These are phyloP conservation scores for Fusarium sp. DNA, from an alignment of 2,329 filamentous ascomycete species.

Conservation along the genomic window DNA sequence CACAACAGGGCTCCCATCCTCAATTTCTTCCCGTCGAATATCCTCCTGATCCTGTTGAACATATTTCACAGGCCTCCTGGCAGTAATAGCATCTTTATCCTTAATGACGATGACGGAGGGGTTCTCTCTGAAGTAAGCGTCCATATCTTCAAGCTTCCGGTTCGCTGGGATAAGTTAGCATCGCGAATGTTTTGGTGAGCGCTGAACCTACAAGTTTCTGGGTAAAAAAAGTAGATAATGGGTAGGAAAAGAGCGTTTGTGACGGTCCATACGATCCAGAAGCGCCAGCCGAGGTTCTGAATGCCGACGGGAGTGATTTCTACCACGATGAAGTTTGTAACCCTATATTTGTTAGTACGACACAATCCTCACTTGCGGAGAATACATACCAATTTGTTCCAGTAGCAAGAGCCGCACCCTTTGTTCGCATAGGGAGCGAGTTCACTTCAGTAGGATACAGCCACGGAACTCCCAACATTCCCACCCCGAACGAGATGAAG, in stretches of 20 bases:
- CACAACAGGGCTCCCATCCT: neutral
- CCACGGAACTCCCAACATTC: constrained; percentile 40
- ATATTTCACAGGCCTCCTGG: constrained; percentile 43
- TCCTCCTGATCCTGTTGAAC: constrained; percentile 20
- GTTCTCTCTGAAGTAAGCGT: constrained; percentile 51
- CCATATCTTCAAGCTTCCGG: constrained; percentile 46
- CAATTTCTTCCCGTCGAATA: neutral
- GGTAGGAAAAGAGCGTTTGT: constrained; percentile 60
- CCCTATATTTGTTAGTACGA: constrained; percentile 8
- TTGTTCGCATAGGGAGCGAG: constrained; percentile 48
- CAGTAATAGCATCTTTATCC: constrained; percentile 59
- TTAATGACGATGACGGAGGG: constrained; percentile 57
- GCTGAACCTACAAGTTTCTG: constrained; percentile 52
- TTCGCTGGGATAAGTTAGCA: constrained; percentile 31
- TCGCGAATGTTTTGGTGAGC: rapidly evolving
- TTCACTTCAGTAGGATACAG: constrained; percentile 52
- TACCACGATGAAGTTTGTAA: constrained; percentile 46
- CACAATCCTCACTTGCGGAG: too few species aligned
- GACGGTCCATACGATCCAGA: constrained; percentile 63
- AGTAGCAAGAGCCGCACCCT: constrained; percentile 35
- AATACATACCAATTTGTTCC: constrained; percentile 28
- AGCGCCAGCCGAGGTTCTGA: constrained; percentile 61
- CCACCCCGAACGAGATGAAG: constrained; percentile 31
- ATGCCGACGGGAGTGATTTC: constrained; percentile 52
- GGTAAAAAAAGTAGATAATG: constrained; percentile 61